Conservation (phyloP, 495 filamentous ascomycete genomes). For the Penicillium pancosmium region DNA sequence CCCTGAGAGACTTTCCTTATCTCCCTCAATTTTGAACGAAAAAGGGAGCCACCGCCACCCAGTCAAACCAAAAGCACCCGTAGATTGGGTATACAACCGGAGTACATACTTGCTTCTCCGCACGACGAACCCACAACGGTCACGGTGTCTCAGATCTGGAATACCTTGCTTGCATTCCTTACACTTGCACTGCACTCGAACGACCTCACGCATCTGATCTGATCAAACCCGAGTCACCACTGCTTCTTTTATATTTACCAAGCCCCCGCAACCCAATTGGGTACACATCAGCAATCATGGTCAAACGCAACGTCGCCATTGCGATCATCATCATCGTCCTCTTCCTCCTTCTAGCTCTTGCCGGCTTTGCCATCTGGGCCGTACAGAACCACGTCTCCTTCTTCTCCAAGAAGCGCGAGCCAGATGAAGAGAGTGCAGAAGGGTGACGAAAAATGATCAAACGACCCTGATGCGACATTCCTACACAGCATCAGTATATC, state of each 20-base stretch:
- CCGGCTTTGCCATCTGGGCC: slow-evolving; percentile 69
- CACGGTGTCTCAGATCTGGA: too few relatives aligned
- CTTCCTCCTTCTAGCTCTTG: slow-evolving; percentile 70
- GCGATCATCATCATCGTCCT: slow-evolving; percentile 82
- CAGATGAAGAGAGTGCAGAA: slow-evolving; percentile 48
- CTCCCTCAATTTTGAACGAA: neutral
- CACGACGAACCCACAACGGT: too few relatives aligned
- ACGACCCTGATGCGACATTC: neutral
- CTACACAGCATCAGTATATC: neutral
- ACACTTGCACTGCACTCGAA: too few relatives aligned
- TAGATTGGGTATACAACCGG: neutral
- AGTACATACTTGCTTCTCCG: neutral
- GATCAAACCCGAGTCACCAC: too few relatives aligned
- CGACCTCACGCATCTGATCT: too few relatives aligned
- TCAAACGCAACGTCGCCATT: slow-evolving; percentile 76
- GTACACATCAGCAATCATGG: slow-evolving; percentile 38
- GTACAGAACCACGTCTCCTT: slow-evolving; percentile 47
- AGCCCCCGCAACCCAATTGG: slow-evolving; percentile 6
- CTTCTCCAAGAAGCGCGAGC: slow-evolving; percentile 36
- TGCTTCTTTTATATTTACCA: neutral
- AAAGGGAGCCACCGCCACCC: neutral
- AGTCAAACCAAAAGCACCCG: neutral
- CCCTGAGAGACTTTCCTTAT: slow-evolving; percentile 5
- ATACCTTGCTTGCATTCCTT: too few relatives aligned
- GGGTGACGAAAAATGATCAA: slow-evolving; percentile 18